Percentiles rank a stretch among this genome's conserved stretches.
These are phyloP conservation scores for Alternaria brassicicola DNA, from an alignment of 2,329 filamentous ascomycete genomes.

Conservation along the genomic window DNA sequence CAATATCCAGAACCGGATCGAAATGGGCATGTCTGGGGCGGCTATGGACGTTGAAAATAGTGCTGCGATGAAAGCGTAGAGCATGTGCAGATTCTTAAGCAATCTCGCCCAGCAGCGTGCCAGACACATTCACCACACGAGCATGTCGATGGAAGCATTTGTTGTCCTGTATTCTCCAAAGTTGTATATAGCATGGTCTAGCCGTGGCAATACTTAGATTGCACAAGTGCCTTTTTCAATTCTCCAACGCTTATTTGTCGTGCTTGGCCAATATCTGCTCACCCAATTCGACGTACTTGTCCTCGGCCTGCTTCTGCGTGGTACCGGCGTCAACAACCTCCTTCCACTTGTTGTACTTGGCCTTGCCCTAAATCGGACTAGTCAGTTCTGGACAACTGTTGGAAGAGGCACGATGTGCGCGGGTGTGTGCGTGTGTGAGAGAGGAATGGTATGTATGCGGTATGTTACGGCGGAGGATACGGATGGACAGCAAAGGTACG, in stretches of 20 bases:
- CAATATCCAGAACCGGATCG: slow-evolving; percentile 68
- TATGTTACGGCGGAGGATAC: neutral
- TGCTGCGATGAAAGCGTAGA: neutral
- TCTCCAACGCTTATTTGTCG: slow-evolving; percentile 58
- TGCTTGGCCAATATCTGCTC: slow-evolving; percentile 73
- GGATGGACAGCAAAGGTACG: neutral
- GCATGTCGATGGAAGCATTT: neutral
- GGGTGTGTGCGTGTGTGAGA: neutral
- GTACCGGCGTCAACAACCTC: slow-evolving; percentile 68
- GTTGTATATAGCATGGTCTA: neutral
- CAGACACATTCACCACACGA: neutral
- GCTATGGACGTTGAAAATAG: slow-evolving; percentile 12
- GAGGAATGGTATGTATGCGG: neutral
- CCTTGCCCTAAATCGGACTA: slow-evolving; percentile 67
- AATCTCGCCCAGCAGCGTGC: neutral
- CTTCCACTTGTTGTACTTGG: slow-evolving; percentile 81
- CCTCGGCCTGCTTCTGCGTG: slow-evolving; percentile 71
- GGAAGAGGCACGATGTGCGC: neutral
- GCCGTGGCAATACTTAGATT: slow-evolving; percentile 37
- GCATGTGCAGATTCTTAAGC: neutral
- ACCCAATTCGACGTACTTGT: slow-evolving; percentile 75
- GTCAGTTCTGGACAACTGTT: slow-evolving; percentile 2
- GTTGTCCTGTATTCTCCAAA: neutral
- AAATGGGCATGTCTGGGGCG: slow-evolving; percentile 54
- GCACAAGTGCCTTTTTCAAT: neutral